Base-by-base conservation (phyloP, 768 basidiomycete genomes). In the Tephrocybe rancida region DNA sequence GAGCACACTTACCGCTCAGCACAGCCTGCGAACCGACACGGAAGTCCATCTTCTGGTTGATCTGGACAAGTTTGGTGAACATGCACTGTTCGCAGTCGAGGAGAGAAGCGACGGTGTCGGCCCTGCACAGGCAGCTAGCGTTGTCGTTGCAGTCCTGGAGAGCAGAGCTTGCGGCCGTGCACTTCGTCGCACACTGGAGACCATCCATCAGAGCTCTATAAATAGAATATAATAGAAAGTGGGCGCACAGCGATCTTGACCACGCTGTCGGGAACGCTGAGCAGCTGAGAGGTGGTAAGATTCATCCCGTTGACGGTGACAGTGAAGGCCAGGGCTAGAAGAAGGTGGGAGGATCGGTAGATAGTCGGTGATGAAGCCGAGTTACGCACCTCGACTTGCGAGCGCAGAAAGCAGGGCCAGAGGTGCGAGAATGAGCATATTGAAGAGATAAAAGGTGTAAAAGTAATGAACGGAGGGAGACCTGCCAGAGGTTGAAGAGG, bases 31-130 rank as follows among this genome's bases (percentile, higher is more conserved):
- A 85, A 8, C 88, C 89, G 3, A 80, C 81, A 14, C 75, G 73
- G 45, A 73, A 69, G 64, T 87, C 82, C 52, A 74, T 68, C 21
- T 65, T 73, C 50, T 73, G 63, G 63, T 85, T 85, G 30, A 69
- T 68, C 8, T 62, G 61, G 57, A 92, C 77, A 24, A 89, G 69
- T 52, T 71, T 70, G 37, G 68, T 65, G 63, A 87, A 84, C 77
- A 87, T 79, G 73, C 88, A 91, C 61, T 85, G 82, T 66, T 91
- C 79, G 69, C 88, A 88, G 29, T 61, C 45, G 1, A 74, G 68
- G 50, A 91, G 67, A 1, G 70, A 58, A 1, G 65, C 52, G 27
- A 82, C 73, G 3, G 79, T 79, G 7, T 54, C 62, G 13, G 68
- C 54, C 16, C 54, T 61, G 73, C 89, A 91, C 22, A 88, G 73